Conservation (phyloP, 179 eudicot species). For the Carnegiea gigantea region DNA sequence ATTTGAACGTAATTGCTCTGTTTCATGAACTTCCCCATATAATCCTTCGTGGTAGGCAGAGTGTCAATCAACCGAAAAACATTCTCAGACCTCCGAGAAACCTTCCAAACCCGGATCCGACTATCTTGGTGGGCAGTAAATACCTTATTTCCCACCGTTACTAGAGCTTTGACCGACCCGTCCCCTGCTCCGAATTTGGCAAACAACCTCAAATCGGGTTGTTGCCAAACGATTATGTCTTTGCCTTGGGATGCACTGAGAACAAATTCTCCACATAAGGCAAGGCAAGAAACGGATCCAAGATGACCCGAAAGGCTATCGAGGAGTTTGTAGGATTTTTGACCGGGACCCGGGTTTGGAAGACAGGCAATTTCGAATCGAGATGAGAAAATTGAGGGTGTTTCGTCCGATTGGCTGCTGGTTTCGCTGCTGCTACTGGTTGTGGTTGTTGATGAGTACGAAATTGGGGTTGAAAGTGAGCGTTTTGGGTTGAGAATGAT, state of each 20-base stretch:
- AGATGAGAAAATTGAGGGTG: constrained; percentile 26
- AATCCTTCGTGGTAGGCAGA: constrained; percentile 45
- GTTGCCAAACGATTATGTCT: constrained; percentile 50
- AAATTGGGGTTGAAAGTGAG: constrained; percentile 31
- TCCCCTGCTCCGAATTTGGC: constrained; percentile 44
- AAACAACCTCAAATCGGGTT: constrained; percentile 35
- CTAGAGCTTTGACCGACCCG: constrained; percentile 40
- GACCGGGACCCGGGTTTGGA: constrained; percentile 12
- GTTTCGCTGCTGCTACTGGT: constrained; percentile 17
- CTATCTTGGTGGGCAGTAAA: constrained; percentile 52
- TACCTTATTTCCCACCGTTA: constrained; percentile 37
- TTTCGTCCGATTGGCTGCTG: constrained; percentile 9
- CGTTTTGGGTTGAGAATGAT: constrained; percentile 28
- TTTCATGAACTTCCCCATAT: constrained; percentile 41
- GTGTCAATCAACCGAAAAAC: constrained; percentile 36
- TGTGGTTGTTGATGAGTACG: constrained; percentile 8
- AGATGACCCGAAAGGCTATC: constrained; percentile 60
- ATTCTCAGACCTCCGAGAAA: constrained; percentile 39
- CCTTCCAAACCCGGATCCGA: constrained; percentile 48
- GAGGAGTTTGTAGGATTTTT: constrained; percentile 44
- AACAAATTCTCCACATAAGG: constrained; percentile 44
- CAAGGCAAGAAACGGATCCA: constrained; percentile 69
- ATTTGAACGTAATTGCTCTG: constrained; percentile 47
- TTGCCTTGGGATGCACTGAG: constrained; percentile 45
- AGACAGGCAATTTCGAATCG: constrained; percentile 25